Base-by-base conservation (phyloP, 169 alveolate species). In the Cardiosporidium cionae region DNA sequence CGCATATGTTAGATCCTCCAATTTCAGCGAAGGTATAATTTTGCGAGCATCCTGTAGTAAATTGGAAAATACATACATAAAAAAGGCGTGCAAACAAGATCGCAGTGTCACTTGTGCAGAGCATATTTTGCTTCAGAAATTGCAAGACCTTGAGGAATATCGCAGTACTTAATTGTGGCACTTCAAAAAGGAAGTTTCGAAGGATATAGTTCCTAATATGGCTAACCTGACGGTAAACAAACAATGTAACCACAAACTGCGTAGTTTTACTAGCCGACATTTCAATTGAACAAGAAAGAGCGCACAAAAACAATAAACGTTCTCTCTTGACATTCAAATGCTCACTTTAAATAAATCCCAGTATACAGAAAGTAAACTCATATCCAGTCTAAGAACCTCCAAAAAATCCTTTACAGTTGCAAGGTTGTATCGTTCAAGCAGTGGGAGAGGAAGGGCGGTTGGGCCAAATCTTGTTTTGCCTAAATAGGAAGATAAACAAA, bases 401-500 rank as follows among this genome's bases (percentile, higher is more conserved):
- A 87, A 31, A 65, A 89, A 89, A 37, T 87, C 94, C n/a, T 78
- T 54, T 62, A 89, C 52, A 44, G 92, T 81, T 32, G 80, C 66
- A 16, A 74, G 34, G 79, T 89, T 89, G 78, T 85, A 86, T 44
- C 94, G 32, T 71, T 89, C 94, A 32, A 89, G 79, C 44, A 89
- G 72, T n/a, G 94, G 94, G 33, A 89, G 78, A 0, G 94, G 94
- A 37, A 89, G 68, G 1, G 94, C 94, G 5, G 94, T 89, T 1
- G 94, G 94, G 0, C 94, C 94, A 33, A 89, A 84, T 22, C 94
- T 76, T 0, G 92, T 87, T 75, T 86, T 76, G 34, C 83, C 84
- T 2, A 69, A 72, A 22, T 77, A 87, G 58, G n/a, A 44, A 16
- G 58, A 44, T 16, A n/a, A n/a, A n/a, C n/a, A n/a, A 16, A 44